A percentile compares a stretch with the other conserved stretches of the same genome.
phyloP scores from a whole-genome alignment of 192 early-diverging fungal genomes.

The Phycomyces blakesleeanus region DNA sequence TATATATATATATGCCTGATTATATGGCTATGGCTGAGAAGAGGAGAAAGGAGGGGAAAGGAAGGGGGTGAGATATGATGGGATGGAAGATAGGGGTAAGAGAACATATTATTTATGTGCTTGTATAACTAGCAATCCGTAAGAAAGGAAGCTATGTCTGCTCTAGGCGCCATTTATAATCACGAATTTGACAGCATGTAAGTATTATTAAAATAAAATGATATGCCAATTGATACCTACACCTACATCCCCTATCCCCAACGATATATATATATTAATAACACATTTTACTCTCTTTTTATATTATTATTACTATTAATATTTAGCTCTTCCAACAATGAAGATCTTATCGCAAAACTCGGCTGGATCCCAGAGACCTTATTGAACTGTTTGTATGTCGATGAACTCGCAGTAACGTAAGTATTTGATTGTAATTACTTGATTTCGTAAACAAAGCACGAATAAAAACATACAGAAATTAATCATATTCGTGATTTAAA shows the following conservation, averaged over 20 bases:
- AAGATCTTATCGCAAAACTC: constrained; percentile 58
- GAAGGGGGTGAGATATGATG: too few species aligned
- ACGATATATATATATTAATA: too few species aligned
- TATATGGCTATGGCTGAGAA: too few species aligned
- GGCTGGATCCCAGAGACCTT: constrained; percentile 80
- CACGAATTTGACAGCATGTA: constrained; percentile 71
- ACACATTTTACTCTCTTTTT: too few species aligned
- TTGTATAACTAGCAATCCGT: constrained; percentile 37
- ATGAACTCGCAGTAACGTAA: constrained; percentile 77
- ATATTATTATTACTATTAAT: too few species aligned
- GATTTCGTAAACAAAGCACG: too few species aligned
- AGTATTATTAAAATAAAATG: constrained; percentile 4
- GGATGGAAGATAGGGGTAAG: neutral
- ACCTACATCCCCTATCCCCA: too few species aligned
- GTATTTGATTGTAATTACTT: constrained; percentile 9
- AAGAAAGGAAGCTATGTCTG: constrained; percentile 74
- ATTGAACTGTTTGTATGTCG: constrained; percentile 81
- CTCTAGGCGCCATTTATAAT: constrained; percentile 70
- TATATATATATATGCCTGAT: too few species aligned
- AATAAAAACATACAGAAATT: too few species aligned
- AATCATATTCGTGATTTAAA: too few species aligned
- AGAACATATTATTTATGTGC: neutral
- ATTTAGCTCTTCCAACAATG: constrained; percentile 47
- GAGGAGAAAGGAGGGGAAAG: too few species aligned
- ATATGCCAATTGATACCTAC: too few species aligned